phyloP scores from a whole-genome alignment of 176 grass and related monocot genomes.

The Otatea glauca region DNA sequence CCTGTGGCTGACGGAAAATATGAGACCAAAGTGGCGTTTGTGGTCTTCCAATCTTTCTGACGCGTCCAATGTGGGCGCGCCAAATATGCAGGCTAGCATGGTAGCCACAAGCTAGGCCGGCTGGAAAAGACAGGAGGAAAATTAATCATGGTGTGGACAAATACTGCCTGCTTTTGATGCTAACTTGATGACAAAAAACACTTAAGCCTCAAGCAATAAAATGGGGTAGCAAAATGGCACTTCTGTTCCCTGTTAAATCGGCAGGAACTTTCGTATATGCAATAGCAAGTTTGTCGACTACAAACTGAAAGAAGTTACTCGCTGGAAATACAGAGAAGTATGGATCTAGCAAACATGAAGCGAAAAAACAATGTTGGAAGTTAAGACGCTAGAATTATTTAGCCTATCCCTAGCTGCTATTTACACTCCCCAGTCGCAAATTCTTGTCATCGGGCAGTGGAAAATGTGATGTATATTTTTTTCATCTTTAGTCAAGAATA shows the following conservation, averaged over 20 bases:
- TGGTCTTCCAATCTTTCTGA: background rate
- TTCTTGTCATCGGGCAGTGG: background rate
- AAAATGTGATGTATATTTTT: background rate
- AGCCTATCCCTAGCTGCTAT: no score
- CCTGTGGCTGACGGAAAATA: background rate
- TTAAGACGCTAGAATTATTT: no score
- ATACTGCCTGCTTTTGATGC: background rate
- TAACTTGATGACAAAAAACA: background rate
- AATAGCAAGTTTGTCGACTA: background rate
- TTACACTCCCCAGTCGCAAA: background rate
- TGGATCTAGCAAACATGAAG: background rate
- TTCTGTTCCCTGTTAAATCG: background rate
- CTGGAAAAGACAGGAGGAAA: background rate
- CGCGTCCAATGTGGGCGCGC: background rate
- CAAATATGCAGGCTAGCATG: background rate
- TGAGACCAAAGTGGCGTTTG: background rate
- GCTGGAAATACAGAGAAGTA: no score
- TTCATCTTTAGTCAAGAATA: background rate
- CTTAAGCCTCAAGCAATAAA: background rate
- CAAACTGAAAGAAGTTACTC: background rate
- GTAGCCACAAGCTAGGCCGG: conserved; percentile 17
- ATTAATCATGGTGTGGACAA: background rate
- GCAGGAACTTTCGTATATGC: background rate
- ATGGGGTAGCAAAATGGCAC: background rate
- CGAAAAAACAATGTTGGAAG: no score